Base-by-base conservation (phyloP, 192 early-diverging fungal genomes). In the Phlyctochytrium arcticum region DNA sequence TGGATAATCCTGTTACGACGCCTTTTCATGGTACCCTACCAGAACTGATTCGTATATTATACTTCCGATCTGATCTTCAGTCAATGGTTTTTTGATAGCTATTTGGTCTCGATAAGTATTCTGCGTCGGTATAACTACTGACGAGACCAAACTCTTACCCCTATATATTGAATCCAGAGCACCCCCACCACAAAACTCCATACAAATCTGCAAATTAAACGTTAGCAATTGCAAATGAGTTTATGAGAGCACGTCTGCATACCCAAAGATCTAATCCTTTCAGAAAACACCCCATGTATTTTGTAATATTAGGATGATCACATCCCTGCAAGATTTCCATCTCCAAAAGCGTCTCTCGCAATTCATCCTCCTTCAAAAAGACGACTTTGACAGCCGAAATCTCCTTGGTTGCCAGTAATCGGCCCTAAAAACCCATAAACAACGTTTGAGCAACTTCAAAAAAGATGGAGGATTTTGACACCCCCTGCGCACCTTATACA, bases 251-350 rank as follows among this genome's bases (percentile, higher is more conserved):
- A 50, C 12, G 39, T 44, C 39, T 12, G 70, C 48, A 26, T 54
- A 85, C 82, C 85, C 85, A 86, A 24, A 86, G 65, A 69, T 86
- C 84, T 33, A 86, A 62, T 10, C 80, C 83, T 55, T 86, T 86
- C 27, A 86, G 48, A 57, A 84, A 86, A 33, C 79, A 75, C 9
- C 78, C 81, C 76, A 81, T 80, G 54, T 81, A 86, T 57, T 68
- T 48, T 19, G 80, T 83, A 35, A 86, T 69, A 60, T 85, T 85
- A 21, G 75, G 76, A 54, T 86, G 85, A 32, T 57, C 53, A 67
- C 83, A 86, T 21, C 57, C 72, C 55, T 76, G 63, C 66, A 86
- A 57, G 42, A 86, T 85, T 50, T 86, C 85, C 85, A 86, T 86
- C 70, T 86, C 85, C n/a, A 86, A 75, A 33, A 86, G 71, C 33